Percentiles rank a stretch among this genome's conserved stretches.
phyloP scores from a whole-genome alignment of 345 rosid species.

The Mercurialis annua region DNA sequence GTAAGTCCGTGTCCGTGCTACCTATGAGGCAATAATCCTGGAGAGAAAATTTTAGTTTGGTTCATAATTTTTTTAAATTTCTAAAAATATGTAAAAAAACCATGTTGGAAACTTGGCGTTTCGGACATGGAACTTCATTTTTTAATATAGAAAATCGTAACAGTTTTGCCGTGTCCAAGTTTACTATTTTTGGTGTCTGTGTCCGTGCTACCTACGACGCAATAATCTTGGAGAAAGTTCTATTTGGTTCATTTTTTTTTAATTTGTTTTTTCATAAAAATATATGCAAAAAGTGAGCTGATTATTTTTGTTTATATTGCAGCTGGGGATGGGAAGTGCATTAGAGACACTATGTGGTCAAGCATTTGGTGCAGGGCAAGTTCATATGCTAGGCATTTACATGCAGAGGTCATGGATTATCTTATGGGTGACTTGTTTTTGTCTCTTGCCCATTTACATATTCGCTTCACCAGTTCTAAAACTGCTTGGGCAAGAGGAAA shows the following conservation, averaged over 20 bases:
- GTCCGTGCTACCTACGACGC: too few species aligned
- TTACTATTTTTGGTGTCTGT: too few species aligned
- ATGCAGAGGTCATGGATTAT: conserved; percentile 85
- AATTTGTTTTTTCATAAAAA: not conserved
- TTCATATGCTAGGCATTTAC: conserved; percentile 66
- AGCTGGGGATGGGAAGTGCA: conserved; percentile 97
- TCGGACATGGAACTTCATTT: too few species aligned
- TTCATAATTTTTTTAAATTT: too few species aligned
- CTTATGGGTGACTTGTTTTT: conserved; percentile 35
- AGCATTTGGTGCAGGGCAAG: conserved; percentile 86
- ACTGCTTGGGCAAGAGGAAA: conserved; percentile 53
- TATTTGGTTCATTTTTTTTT: not conserved
- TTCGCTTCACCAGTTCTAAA: conserved; percentile 62
- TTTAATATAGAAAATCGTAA: too few species aligned
- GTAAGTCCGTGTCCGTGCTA: too few species aligned
- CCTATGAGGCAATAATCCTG: too few species aligned
- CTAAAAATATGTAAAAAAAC: too few species aligned
- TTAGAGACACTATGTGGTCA: conserved; percentile 88
- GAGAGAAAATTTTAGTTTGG: too few species aligned
- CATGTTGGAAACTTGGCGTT: too few species aligned
- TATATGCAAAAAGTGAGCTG: not conserved
- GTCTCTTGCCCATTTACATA: conserved; percentile 55
- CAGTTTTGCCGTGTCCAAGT: too few species aligned
- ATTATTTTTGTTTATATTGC: not conserved
- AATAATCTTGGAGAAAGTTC: too few species aligned